Conservation (phyloP, 306 rosid genomes). For the Arachis hypogaea region DNA sequence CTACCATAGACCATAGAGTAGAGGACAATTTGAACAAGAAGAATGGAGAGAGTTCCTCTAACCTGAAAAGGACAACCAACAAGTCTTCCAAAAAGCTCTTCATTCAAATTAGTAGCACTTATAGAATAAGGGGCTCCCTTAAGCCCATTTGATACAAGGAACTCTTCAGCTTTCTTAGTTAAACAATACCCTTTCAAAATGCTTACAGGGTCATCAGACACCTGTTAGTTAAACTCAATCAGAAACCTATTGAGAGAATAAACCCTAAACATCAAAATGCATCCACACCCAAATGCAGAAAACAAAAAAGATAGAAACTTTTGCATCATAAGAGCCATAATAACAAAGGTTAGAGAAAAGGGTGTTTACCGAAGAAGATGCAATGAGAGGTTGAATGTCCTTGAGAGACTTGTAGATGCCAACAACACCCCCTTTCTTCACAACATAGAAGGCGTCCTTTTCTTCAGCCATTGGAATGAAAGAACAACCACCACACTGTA, state of each 20-base stretch:
- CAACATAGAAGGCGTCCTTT: conserved; percentile 72
- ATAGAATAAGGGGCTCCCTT: conserved; percentile 67
- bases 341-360: conserved; percentile 29
- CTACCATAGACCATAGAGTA: too few relatives aligned
- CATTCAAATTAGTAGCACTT: conserved; percentile 56
- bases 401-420: conserved; percentile 70
- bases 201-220: conserved; percentile 48
- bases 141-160: conserved; percentile 72
- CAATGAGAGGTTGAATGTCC: conserved; percentile 58
- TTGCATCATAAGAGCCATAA: neutral
- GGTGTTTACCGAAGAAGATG: conserved; percentile 52
- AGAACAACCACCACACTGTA: conserved; percentile 31
- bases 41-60: neutral
- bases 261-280: conserved; percentile 7
- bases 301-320: conserved; percentile 24
- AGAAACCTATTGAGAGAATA: neutral
- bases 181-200: conserved; percentile 73
- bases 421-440: conserved; percentile 70
- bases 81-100: conserved; percentile 63
- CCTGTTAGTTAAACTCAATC: conserved; percentile 47
- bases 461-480: conserved; percentile 66
- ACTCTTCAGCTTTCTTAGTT: conserved; percentile 61
- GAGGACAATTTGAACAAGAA: conserved; percentile 2
- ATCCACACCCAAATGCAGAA: conserved; percentile 16
- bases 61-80: conserved; percentile 78